phyloP scores from a whole-genome alignment of 257 asterid genomes.

The Primulina tabacum region DNA sequence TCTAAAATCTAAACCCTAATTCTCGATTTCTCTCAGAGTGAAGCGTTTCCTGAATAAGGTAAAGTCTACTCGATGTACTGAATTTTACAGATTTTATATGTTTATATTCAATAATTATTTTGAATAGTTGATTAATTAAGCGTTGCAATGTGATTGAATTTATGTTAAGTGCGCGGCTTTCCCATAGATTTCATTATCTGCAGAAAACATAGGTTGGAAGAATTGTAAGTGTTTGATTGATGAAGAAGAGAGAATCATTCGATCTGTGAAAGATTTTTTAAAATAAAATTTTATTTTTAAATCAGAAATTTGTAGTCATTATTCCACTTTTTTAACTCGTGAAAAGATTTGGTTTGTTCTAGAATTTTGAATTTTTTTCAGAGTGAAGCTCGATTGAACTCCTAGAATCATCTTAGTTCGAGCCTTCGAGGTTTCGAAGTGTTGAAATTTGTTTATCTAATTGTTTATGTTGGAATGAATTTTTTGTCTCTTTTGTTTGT shows the following conservation, averaged over 20 bases:
- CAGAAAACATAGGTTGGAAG: conserved; percentile 15
- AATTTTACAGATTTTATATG: not conserved
- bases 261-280: not conserved
- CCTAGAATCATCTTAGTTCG: conserved; percentile 8
- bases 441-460: conserved; percentile 11
- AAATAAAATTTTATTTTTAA: not conserved
- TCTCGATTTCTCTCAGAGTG: not conserved
- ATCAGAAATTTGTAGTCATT: not conserved
- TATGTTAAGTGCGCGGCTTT: not conserved
- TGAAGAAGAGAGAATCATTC: conserved; percentile 4
- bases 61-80: conserved; percentile 3
- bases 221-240: not conserved
- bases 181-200: not conserved
- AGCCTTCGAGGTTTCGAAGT: conserved; percentile 5
- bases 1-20: not conserved
- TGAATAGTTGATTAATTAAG: not conserved
- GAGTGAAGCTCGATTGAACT: conserved; percentile 12
- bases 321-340: not conserved
- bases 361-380: not conserved
- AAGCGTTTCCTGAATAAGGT: conserved; percentile 29
- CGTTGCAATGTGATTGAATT: not conserved
- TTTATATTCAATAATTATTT: not conserved
- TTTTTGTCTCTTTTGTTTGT: conserved; percentile 15
- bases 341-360: not conserved
- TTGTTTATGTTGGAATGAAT: conserved; percentile 5